Conservation (phyloP, 2,329 filamentous ascomycete genomes). For the Diaporthe amygdali region DNA sequence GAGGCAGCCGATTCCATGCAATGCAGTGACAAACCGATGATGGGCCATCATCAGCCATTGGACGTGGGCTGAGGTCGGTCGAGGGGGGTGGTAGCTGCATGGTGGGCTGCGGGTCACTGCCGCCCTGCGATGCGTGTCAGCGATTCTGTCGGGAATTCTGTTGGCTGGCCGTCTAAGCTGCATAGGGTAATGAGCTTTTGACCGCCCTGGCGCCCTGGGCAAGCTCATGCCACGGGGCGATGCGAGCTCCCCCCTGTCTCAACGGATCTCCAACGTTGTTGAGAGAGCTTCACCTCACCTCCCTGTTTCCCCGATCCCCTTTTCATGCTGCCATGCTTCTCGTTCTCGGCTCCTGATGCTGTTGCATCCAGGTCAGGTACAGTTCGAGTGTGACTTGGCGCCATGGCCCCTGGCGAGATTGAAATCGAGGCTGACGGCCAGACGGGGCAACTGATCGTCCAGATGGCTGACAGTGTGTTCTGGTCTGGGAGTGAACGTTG, state of each 20-base stretch:
- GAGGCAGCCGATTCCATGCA: neutral
- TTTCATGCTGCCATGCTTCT: neutral
- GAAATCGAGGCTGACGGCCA: constrained; percentile 2
- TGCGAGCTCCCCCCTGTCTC: constrained; percentile 11
- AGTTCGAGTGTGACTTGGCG: neutral
- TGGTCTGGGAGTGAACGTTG: neutral
- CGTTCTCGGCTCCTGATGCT: neutral
- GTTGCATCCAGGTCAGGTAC: neutral
- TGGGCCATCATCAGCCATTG: neutral
- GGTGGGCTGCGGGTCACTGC: constrained; percentile 21
- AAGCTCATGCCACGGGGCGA: neutral
- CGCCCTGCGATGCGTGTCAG: constrained; percentile 14
- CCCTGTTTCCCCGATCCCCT: neutral
- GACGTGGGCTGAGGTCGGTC: neutral
- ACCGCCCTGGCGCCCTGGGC: constrained; percentile 13
- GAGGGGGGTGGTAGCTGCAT: neutral
- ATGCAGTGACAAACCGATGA: neutral
- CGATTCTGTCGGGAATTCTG: neutral
- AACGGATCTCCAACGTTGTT: constrained; percentile 15
- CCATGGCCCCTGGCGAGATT: neutral
- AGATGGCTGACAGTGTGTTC: too few species aligned
- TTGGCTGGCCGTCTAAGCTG: constrained; percentile 15
- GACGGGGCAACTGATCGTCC: neutral
- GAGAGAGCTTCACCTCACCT: neutral
- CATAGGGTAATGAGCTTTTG: constrained; percentile 23